A percentile compares a stretch with the other conserved stretches of the same genome.
phyloP scores from a whole-genome alignment of 2,329 filamentous ascomycete species.

The Chaetomiaceae sp. region DNA sequence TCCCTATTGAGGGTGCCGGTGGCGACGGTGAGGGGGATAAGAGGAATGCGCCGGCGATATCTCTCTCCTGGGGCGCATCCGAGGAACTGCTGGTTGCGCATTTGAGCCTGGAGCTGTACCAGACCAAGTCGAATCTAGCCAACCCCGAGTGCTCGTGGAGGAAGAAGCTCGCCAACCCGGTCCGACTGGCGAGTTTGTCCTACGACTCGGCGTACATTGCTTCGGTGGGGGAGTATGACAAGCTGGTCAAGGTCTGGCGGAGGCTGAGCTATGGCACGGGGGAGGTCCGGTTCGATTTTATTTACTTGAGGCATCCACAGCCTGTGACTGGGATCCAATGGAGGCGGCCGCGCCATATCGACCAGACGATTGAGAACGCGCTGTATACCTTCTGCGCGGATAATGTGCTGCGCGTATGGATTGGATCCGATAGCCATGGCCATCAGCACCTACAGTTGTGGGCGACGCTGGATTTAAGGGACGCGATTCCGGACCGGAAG shows the following conservation, averaged over 20 bases:
- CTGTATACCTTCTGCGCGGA: constrained; percentile 87
- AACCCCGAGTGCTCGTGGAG: constrained; percentile 64
- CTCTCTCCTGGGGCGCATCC: constrained; percentile 79
- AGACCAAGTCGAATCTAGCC: constrained; percentile 35
- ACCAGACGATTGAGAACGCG: constrained; percentile 78
- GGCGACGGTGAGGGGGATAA: constrained; percentile 12
- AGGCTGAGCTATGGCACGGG: constrained; percentile 77
- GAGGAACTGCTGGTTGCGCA: constrained; percentile 82
- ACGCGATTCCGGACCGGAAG: constrained; percentile 55
- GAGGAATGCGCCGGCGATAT: constrained; percentile 37
- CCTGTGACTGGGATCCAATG: constrained; percentile 81
- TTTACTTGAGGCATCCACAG: constrained; percentile 80
- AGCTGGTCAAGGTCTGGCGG: constrained; percentile 89
- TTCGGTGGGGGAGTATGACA: constrained; percentile 71
- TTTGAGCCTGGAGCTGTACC: constrained; percentile 64
- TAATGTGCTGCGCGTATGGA: constrained; percentile 77
- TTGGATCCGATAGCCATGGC: constrained; percentile 66
- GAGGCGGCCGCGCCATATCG: constrained; percentile 71
- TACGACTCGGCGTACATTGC: constrained; percentile 86
- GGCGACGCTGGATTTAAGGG: constrained; percentile 71
- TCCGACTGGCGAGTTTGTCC: constrained; percentile 72
- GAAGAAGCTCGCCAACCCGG: constrained; percentile 66
- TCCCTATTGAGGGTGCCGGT: constrained; percentile 38
- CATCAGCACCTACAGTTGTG: constrained; percentile 73
- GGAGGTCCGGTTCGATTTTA: constrained; percentile 83